Conservation (phyloP, 2,329 filamentous ascomycete species). For the Botrytis porri region DNA sequence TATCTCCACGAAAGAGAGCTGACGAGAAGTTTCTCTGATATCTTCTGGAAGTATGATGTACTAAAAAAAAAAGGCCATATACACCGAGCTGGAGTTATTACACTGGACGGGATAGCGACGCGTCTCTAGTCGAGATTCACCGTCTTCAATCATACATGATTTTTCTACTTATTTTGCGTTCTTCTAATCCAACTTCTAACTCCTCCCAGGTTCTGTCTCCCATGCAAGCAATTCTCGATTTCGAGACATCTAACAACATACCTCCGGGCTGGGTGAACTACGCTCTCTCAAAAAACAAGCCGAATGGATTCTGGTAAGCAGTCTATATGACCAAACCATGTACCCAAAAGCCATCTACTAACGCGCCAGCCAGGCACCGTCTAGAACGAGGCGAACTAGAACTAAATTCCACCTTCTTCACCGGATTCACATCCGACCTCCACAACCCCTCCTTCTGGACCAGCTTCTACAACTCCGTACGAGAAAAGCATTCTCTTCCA, state of each 20-base stretch:
- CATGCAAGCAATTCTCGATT: conserved; percentile 89
- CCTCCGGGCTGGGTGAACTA: conserved; percentile 90
- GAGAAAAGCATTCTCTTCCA: conserved; percentile 39
- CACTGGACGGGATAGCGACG: background rate
- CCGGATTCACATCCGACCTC: conserved; percentile 72
- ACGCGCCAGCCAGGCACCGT: conserved; percentile 49
- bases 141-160: background rate
- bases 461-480: conserved; percentile 53
- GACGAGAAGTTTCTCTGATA: background rate
- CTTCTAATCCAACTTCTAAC: conserved; percentile 18
- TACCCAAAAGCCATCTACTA: background rate
- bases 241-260: conserved; percentile 73
- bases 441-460: conserved; percentile 65
- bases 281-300: conserved; percentile 75
- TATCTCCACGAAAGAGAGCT: background rate
- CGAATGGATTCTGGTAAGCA: conserved; percentile 71
- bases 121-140: background rate
- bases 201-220: conserved; percentile 70
- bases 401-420: conserved; percentile 73
- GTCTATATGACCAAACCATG: too few relatives aligned
- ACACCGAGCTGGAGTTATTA: background rate
- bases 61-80: background rate
- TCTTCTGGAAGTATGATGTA: too few relatives aligned
- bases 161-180: background rate
- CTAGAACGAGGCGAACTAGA: conserved; percentile 81